A percentile compares a stretch with the other conserved stretches of the same genome.
phyloP scores from a whole-genome alignment of 2,329 filamentous ascomycete species.

The Cladosporium sp. region DNA sequence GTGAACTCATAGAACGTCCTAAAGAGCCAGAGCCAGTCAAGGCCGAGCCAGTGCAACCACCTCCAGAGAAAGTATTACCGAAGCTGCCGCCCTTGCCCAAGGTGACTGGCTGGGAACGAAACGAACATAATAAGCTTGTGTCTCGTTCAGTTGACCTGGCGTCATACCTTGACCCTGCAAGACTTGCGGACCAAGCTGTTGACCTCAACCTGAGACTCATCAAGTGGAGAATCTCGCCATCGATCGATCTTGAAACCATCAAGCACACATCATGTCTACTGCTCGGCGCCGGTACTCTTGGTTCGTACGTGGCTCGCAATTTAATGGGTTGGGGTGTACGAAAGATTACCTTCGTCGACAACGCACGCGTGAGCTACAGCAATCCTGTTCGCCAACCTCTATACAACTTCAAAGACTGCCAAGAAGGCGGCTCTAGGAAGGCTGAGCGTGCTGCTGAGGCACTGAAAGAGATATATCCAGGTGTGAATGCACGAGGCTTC shows the following conservation, averaged over 20 bases:
- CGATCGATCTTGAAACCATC: slow-evolving; percentile 82
- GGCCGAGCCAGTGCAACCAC: slow-evolving; percentile 26
- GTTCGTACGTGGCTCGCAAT: slow-evolving; percentile 89
- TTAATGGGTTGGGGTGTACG: slow-evolving; percentile 94
- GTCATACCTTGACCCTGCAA: slow-evolving; percentile 88
- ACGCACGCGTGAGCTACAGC: slow-evolving; percentile 88
- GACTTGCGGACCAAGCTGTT: slow-evolving; percentile 88
- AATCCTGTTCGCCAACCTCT: slow-evolving; percentile 95
- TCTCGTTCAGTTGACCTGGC: slow-evolving; percentile 79
- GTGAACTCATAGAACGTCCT: slow-evolving; percentile 35
- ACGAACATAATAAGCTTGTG: slow-evolving; percentile 73
- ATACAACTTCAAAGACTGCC: slow-evolving; percentile 86
- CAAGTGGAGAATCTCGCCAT: slow-evolving; percentile 95
- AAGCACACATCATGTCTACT: slow-evolving; percentile 88
- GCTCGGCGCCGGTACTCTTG: slow-evolving; percentile 88
- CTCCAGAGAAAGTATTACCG: slow-evolving; percentile 51
- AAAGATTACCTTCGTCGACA: slow-evolving; percentile 95
- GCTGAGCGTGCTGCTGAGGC: slow-evolving; percentile 78
- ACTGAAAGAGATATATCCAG: slow-evolving; percentile 84
- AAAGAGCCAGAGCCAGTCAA: slow-evolving; percentile 16
- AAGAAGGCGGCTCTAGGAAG: slow-evolving; percentile 81
- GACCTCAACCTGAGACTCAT: slow-evolving; percentile 97
- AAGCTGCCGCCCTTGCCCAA: slow-evolving; percentile 60
- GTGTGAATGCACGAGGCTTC: slow-evolving; percentile 78
- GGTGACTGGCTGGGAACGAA: slow-evolving; percentile 93